Evolutionary conservation across 2,329 filamentous ascomycete genomes (phyloP).

Genomic region (Aquanectria penicillioides): DNA sequence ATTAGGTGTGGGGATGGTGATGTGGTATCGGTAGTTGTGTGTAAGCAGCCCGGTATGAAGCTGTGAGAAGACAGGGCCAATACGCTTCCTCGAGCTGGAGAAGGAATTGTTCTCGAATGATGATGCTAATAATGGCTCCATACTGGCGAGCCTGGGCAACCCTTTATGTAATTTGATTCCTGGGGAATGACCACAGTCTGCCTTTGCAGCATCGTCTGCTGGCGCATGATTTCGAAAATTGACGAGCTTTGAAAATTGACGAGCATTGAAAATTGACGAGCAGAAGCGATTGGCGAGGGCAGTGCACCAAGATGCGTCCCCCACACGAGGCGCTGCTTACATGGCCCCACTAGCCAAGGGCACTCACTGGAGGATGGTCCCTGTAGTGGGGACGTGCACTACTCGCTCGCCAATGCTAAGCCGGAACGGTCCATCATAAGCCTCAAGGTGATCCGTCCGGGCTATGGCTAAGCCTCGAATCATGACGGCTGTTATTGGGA

Average conservation of each 20-base stretch:
- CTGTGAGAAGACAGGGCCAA: background rate
- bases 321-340: conserved; percentile 1
- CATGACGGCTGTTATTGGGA: no score
- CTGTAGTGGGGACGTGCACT: background rate
- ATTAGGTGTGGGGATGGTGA: background rate
- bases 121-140: conserved; percentile 2
- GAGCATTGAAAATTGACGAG: conserved; percentile 14
- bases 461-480: conserved; percentile 5
- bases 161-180: conserved; percentile 27
- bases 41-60: no score
- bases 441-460: conserved; percentile 8
- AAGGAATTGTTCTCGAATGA: background rate
- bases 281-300: conserved; percentile 18
- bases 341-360: background rate
- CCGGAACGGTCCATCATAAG: conserved; percentile 11
- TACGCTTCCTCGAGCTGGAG: background rate
- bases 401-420: conserved; percentile 27
- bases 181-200: background rate
- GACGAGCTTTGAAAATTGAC: conserved; percentile 11
- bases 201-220: background rate
- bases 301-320: background rate
- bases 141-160: background rate
- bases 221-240: background rate
- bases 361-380: background rate
- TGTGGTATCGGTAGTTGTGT: no score